Evolutionary conservation across 495 filamentous ascomycete species (phyloP).

Genomic region (Lasiosphaeria hispida): DNA sequence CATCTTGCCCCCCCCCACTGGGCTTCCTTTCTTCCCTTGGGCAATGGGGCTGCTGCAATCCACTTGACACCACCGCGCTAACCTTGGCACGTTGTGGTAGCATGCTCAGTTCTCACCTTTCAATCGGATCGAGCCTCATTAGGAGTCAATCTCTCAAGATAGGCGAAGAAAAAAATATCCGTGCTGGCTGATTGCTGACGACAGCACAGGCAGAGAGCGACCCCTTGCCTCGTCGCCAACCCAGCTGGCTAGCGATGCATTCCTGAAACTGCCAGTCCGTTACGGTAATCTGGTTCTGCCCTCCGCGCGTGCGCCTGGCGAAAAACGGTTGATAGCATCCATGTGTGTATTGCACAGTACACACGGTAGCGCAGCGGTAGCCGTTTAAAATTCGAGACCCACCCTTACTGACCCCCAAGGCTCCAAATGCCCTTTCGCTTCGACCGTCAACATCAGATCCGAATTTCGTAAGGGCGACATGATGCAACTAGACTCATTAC

Average conservation of each 20-base stretch:
- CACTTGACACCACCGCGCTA: not conserved
- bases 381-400: not conserved
- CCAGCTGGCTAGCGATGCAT: not conserved
- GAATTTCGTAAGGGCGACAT: slow-evolving; percentile 24
- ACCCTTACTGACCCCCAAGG: not conserved
- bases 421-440: slow-evolving; percentile 11
- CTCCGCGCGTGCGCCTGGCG: no score
- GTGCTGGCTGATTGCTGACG: not conserved
- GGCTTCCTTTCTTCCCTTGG: not conserved
- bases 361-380: no score
- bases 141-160: not conserved
- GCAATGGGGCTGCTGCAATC: not conserved
- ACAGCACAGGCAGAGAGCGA: no score
- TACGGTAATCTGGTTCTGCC: no score
- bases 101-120: not conserved
- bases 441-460: slow-evolving; percentile 17
- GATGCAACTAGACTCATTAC: slow-evolving; percentile 20
- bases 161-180: not conserved
- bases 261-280: slow-evolving; percentile 8
- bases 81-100: no score
- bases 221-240: not conserved
- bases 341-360: no score
- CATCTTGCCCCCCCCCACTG: not conserved
- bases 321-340: not conserved
- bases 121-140: not conserved